These are phyloP conservation scores for Asclepias syriaca DNA, from an alignment of 257 asterid species.

Conservation along the genomic window DNA sequence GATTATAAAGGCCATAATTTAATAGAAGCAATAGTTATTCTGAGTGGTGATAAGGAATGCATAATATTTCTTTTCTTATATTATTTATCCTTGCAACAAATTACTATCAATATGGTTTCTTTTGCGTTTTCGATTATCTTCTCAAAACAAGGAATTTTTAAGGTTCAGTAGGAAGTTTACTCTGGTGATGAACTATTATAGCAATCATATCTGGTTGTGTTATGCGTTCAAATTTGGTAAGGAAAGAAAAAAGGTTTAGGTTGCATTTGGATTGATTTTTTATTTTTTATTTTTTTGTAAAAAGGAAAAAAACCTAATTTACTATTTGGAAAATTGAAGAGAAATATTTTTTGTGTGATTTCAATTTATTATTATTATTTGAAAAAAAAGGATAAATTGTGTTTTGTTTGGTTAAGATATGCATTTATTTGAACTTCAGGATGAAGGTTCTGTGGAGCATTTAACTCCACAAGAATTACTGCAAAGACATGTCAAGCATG, in stretches of 20 bases:
- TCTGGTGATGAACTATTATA: neutral
- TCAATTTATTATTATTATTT: neutral
- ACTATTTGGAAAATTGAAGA: neutral
- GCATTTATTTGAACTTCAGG: constrained; percentile 44
- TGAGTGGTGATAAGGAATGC: neutral
- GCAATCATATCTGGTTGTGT: neutral
- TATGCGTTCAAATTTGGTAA: neutral
- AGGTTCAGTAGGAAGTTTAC: neutral
- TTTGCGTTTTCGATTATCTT: neutral
- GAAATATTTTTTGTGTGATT: neutral
- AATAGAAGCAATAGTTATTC: neutral
- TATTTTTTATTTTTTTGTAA: too few species aligned
- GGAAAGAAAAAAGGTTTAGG: neutral
- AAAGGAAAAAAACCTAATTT: too few species aligned
- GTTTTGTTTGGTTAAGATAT: neutral
- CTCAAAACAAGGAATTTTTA: neutral
- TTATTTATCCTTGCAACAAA: neutral
- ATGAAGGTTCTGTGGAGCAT: constrained; percentile 49
- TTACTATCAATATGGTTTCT: neutral
- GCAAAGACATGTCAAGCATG: constrained; percentile 76
- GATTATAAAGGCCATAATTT: neutral
- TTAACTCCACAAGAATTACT: constrained; percentile 63
- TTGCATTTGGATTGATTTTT: too few species aligned
- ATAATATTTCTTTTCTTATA: neutral
- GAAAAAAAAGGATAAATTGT: too few species aligned